These are phyloP conservation scores for Eucalyptus sp. DNA, from an alignment of 345 rosid genomes.

Conservation along the genomic window DNA sequence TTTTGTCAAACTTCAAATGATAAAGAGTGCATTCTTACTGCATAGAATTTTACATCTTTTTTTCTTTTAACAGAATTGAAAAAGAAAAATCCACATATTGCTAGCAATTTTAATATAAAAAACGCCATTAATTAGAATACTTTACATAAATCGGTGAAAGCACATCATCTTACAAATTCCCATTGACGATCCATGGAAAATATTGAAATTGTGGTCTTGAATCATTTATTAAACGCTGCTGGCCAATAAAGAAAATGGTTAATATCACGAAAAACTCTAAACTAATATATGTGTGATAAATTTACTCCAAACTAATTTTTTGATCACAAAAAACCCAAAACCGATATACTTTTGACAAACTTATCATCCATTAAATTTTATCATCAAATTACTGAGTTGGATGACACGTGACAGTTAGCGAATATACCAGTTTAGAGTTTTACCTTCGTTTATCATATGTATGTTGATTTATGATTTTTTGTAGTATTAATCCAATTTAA, in stretches of 20 bases:
- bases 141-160: not conserved
- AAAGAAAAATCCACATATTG: not conserved
- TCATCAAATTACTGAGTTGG: too few relatives aligned
- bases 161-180: not conserved
- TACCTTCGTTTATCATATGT: too few relatives aligned
- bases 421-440: accelerated
- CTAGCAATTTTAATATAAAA: not conserved
- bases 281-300: too few relatives aligned
- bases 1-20: not conserved
- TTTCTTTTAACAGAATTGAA: not conserved
- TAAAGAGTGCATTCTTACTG: not conserved
- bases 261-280: too few relatives aligned
- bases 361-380: too few relatives aligned
- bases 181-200: not conserved
- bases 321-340: too few relatives aligned
- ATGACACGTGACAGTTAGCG: accelerated
- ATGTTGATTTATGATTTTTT: accelerated
- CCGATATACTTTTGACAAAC: accelerated
- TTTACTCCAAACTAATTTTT: too few relatives aligned
- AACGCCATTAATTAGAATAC: not conserved
- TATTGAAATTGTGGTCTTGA: not conserved
- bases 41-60: not conserved
- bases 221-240: not conserved
- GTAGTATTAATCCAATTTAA: accelerated
- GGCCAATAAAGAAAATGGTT: not conserved